A percentile compares a stretch with the other conserved stretches of the same genome.
phyloP scores from a whole-genome alignment of 2,329 filamentous ascomycete genomes.

The Pyrenophora teres region DNA sequence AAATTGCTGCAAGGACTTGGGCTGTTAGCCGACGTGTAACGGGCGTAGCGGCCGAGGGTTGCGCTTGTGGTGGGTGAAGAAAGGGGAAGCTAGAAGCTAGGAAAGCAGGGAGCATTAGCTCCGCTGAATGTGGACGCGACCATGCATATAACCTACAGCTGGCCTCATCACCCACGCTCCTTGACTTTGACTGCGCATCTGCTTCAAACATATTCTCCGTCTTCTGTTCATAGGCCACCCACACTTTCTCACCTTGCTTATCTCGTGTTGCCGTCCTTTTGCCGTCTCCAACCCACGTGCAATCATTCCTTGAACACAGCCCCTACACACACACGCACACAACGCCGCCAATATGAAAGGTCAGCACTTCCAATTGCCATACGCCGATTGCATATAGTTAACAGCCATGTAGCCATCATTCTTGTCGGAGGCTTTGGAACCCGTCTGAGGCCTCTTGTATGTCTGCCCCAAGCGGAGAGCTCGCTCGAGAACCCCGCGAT shows the following conservation, averaged over 20 bases:
- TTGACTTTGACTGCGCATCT: slow-evolving; percentile 26
- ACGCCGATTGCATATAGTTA: slow-evolving; percentile 2
- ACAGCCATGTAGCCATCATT: slow-evolving; percentile 74
- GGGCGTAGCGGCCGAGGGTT: slow-evolving; percentile 18
- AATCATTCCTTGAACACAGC: slow-evolving; percentile 14
- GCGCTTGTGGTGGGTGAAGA: slow-evolving; percentile 14
- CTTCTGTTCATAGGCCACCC: background rate
- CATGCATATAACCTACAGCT: slow-evolving; percentile 25
- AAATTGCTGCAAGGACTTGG: slow-evolving; percentile 25
- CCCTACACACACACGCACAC: slow-evolving; percentile 20
- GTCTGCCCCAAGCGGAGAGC: slow-evolving; percentile 25
- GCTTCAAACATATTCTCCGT: background rate
- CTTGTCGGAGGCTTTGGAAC: slow-evolving; percentile 99
- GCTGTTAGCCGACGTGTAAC: slow-evolving; percentile 14
- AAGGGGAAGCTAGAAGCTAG: slow-evolving; percentile 15
- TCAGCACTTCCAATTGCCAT: slow-evolving; percentile 23
- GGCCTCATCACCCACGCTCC: slow-evolving; percentile 27
- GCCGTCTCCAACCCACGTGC: slow-evolving; percentile 17
- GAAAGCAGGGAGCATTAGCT: slow-evolving; percentile 24
- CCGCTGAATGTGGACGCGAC: slow-evolving; percentile 15
- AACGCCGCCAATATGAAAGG: slow-evolving; percentile 49
- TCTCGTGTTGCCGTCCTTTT: slow-evolving; percentile 20
- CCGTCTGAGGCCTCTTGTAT: slow-evolving; percentile 91
- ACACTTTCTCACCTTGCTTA: slow-evolving; percentile 12
- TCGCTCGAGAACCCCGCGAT: slow-evolving; percentile 26